A percentile compares a stretch with the other conserved stretches of the same genome.
phyloP scores from a whole-genome alignment of 2,329 filamentous ascomycete genomes.

The Sporothrix euskadiensis region DNA sequence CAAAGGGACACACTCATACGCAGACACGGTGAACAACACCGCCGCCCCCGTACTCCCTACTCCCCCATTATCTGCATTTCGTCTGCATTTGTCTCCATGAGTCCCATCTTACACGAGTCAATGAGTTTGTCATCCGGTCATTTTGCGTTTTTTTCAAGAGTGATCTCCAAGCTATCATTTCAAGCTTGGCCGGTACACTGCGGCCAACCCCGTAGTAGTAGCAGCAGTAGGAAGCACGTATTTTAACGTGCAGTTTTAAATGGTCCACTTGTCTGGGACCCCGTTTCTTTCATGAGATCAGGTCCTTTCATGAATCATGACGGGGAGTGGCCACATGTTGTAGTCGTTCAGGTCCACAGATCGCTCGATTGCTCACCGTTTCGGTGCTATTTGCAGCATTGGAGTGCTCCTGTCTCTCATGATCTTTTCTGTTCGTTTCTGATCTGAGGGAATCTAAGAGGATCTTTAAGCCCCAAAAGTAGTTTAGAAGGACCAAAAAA shows the following conservation, averaged over 20 bases:
- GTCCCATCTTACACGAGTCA: conserved; percentile 6
- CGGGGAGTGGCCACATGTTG: not conserved
- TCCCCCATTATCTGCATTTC: not conserved
- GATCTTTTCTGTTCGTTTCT: not conserved
- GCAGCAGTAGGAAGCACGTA: not conserved
- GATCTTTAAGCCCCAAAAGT: not conserved
- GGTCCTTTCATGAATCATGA: conserved; percentile 17
- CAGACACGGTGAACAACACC: not conserved
- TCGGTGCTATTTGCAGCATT: not conserved
- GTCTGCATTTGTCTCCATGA: not conserved
- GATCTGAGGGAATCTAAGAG: no score
- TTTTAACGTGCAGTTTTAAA: not conserved
- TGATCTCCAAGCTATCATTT: not conserved
- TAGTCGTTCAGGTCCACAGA: not conserved
- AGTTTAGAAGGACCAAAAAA: not conserved
- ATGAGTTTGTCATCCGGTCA: conserved; percentile 2
- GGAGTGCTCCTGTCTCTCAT: not conserved
- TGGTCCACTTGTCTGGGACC: not conserved
- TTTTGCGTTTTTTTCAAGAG: not conserved
- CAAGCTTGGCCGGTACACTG: not conserved
- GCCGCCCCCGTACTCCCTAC: not conserved
- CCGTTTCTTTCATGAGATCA: conserved; percentile 17
- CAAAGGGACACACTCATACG: no score
- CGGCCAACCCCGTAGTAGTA: not conserved
- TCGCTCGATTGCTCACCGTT: not conserved